Conservation (phyloP, 805 yeast genomes). For the Saturnispora ahearnii region DNA sequence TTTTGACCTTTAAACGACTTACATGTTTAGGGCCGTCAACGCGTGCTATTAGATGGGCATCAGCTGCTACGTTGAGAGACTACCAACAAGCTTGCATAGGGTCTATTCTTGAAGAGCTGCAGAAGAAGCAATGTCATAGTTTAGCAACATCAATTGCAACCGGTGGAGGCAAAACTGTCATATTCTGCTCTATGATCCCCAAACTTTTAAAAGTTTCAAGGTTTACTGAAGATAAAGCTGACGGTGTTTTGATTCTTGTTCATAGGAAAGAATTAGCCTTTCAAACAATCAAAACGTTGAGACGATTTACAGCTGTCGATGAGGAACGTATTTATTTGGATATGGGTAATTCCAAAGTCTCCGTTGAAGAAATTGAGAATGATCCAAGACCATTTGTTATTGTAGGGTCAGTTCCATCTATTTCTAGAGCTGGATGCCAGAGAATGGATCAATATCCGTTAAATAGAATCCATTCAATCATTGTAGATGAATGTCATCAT, state of each 20-base stretch:
- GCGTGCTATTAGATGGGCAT: not conserved
- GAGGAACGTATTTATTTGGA: slow-evolving; percentile 35
- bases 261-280: slow-evolving; percentile 71
- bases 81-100: slow-evolving; percentile 70
- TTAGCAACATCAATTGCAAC: slow-evolving; percentile 85
- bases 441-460: slow-evolving; percentile 51
- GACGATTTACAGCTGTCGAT: slow-evolving; percentile 25
- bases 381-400: slow-evolving; percentile 34
- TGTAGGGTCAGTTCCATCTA: slow-evolving; percentile 69
- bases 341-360: slow-evolving; percentile 43
- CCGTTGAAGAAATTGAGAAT: slow-evolving; percentile 25
- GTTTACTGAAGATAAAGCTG: slow-evolving; percentile 26
- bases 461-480: slow-evolving; percentile 54
- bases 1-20: not conserved
- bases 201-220: slow-evolving; percentile 20
- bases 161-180: slow-evolving; percentile 91
- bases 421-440: slow-evolving; percentile 31
- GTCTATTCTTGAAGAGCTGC: slow-evolving; percentile 37
- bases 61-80: slow-evolving; percentile 3
- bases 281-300: slow-evolving; percentile 54
- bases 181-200: slow-evolving; percentile 52
- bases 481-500: slow-evolving; percentile 91
- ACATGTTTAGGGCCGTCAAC: not conserved
- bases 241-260: slow-evolving; percentile 51
- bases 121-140: slow-evolving; percentile 32